Base-by-base conservation (phyloP, 495 filamentous ascomycete genomes). In the Hypoxylon intermedium region DNA sequence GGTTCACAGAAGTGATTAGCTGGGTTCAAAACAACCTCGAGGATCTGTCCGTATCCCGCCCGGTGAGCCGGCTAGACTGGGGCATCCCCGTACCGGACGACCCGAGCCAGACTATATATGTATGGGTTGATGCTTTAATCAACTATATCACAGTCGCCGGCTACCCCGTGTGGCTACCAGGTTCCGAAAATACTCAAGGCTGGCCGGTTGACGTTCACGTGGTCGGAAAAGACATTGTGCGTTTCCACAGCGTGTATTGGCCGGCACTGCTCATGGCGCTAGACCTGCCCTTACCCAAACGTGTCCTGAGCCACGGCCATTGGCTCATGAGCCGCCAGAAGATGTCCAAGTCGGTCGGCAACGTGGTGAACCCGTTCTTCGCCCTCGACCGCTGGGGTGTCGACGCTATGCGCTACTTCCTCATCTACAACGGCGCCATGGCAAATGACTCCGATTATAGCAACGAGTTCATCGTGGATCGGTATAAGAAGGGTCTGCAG, bases 211-310 rank as follows among this genome's bases (percentile, higher is more conserved):
- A 98, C 72, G 77, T 92, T 1, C 94, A 98, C 46, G 86, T 98
- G 11, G 86, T 98, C 46, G 94, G 94, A 21, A 98, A 98, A 75
- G 94, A 98, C 73, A 98, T 98, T 53, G 75, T 94, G 49, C 86
- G 94, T 19, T 98, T 98, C 73, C 95, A 98, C 73, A 90, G 89
- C 74, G 88, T 98, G 20, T 98, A 98, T 79, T 98, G 94, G 94
- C 94, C 94, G 0, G 94, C 94, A 1, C 88, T 98, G 67, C 87
- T 98, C 23, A 85, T 98, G 77, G 93, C 93, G 3, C 78, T 98
- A 20, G 87, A 88, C 56, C 77, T 98, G 2, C 88, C 92, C 1
- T 72, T 89, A n/a, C 93, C 94, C 4, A 88, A 87, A 62, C 85
- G 86, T 48, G 82, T 98, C 16, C 80, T 98, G 0, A 89, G 90